These are phyloP conservation scores for Filosporella fistucella DNA, from an alignment of 495 filamentous ascomycete genomes.

Conservation along the genomic window DNA sequence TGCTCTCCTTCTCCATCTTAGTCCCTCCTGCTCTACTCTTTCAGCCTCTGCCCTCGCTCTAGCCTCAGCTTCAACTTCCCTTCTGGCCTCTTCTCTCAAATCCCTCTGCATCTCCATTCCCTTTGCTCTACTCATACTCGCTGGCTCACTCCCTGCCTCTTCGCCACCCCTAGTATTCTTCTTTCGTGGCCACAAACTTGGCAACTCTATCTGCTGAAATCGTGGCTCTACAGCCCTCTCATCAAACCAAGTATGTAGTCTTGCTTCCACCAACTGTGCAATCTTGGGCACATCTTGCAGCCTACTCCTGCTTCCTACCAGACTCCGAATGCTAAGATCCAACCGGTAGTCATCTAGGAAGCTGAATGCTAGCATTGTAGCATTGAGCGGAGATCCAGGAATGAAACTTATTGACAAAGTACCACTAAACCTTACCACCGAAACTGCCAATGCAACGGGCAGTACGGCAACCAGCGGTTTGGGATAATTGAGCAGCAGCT, in stretches of 20 bases:
- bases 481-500: constrained; percentile 88
- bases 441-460: constrained; percentile 86
- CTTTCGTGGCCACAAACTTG: constrained; percentile 91
- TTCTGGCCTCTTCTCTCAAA: constrained; percentile 39
- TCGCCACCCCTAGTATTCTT: constrained; percentile 69
- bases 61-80: constrained; percentile 39
- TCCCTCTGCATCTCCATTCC: constrained; percentile 45
- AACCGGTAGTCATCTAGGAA: constrained; percentile 95
- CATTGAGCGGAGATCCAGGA: constrained; percentile 49
- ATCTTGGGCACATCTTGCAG: constrained; percentile 97
- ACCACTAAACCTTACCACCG: constrained; percentile 88
- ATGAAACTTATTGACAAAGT: constrained; percentile 91
- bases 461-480: constrained; percentile 85
- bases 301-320: constrained; percentile 85
- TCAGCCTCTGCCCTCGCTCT: constrained; percentile 25
- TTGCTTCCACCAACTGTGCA: constrained; percentile 85
- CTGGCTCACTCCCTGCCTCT: constrained; percentile 20
- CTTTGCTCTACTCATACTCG: constrained; percentile 33
- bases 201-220: constrained; percentile 91
- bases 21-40: constrained; percentile 6
- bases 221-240: constrained; percentile 92
- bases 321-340: constrained; percentile 83
- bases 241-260: constrained; percentile 95
- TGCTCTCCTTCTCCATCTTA: constrained; percentile 19
- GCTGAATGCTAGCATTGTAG: constrained; percentile 85